Percentiles rank a stretch among this genome's conserved stretches.
Conservation (phyloP, 2,329 filamentous ascomycete species). For the Arthrobotrys sphaeroides region DNA sequence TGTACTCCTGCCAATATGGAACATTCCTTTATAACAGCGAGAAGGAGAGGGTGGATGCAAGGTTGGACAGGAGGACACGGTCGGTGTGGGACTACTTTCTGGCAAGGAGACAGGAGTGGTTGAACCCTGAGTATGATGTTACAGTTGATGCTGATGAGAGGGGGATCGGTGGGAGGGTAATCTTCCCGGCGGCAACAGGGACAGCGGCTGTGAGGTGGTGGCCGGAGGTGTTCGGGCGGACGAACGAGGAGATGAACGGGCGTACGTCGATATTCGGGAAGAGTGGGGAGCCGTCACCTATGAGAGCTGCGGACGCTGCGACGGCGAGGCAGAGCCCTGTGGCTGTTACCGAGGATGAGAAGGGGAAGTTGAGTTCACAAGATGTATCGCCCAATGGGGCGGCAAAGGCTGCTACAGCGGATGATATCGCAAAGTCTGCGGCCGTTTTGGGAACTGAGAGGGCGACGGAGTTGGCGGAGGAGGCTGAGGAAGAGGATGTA, state of each 20-base stretch:
- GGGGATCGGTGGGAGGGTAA: conserved; percentile 77
- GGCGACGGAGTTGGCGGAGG: conserved; percentile 26
- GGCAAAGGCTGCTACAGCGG: conserved; percentile 2
- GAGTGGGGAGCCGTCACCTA: conserved; percentile 38
- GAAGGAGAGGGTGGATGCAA: conserved; percentile 79
- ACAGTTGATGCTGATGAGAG: conserved; percentile 67
- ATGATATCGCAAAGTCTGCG: conserved; percentile 30
- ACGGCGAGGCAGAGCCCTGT: conserved; percentile 56
- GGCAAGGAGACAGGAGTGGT: conserved; percentile 79
- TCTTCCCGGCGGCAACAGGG: conserved; percentile 75
- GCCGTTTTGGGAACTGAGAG: conserved; percentile 39
- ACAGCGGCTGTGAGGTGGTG: conserved; percentile 83
- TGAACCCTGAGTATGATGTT: conserved; percentile 80
- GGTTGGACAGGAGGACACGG: conserved; percentile 75
- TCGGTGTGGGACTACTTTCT: conserved; percentile 98
- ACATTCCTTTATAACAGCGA: conserved; percentile 97
- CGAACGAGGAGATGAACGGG: conserved; percentile 92
- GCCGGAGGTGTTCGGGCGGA: conserved; percentile 84
- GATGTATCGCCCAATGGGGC: not conserved
- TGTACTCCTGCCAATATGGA: conserved; percentile 95
- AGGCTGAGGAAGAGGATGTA: conserved; percentile 5
- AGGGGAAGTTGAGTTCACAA: conserved; percentile 10
- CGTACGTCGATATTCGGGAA: conserved; percentile 43
- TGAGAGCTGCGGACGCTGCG: conserved; percentile 65
- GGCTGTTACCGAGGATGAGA: conserved; percentile 20